Evolutionary conservation across 2,329 filamentous ascomycete species (phyloP), one percentile per base, ranked within the genome.

Genomic region (Colletotrichum truncatum): DNA sequence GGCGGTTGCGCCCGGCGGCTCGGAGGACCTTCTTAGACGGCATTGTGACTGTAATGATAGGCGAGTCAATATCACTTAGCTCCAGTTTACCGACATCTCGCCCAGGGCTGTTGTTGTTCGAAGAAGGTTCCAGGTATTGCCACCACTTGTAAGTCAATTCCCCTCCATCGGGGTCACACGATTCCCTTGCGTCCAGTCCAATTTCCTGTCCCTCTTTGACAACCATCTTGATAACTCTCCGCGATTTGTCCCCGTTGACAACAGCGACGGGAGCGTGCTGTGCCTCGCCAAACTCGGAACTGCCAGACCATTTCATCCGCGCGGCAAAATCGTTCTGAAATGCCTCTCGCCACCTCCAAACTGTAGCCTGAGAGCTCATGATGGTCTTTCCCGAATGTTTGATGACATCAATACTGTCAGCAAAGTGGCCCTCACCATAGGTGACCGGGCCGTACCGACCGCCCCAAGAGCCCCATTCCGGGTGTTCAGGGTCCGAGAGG

Each of bases 331-430:
- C 83, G 49, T 81, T 80, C 71, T 85, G 83, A 61, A 81, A 86
- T 1, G 83, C 82, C 55, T 81, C 74, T 12, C 83, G 72, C 84
- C 83, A 86, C n/a, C 84, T 75, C 83, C 84, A 86, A 30, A 86
- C 81, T 0, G 81, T 83, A 3, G 82, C 82, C 21, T 84, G 79
- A 51, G 82, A 84, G 36, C 73, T 75, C 32, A 70, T 70, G 59
- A 74, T 73, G 2, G 54, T 72, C 28, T 71, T 68, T 4, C 75
- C 74, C 62, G 80, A 23, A 3, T 78, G 78, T n/a, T 73, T 56
- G 5, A 77, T 76, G 1, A 66, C 66, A 64, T 82, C 79, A 2
- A 70, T 66, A 0, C 73, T 70, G 66, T 81, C 78, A 14, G 69
- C 72, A 51, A 72, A 79, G 49, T 74, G 64, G 14, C 66, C 67